phyloP scores from a whole-genome alignment of 345 rosid genomes.

The Eucalyptus grandis region DNA sequence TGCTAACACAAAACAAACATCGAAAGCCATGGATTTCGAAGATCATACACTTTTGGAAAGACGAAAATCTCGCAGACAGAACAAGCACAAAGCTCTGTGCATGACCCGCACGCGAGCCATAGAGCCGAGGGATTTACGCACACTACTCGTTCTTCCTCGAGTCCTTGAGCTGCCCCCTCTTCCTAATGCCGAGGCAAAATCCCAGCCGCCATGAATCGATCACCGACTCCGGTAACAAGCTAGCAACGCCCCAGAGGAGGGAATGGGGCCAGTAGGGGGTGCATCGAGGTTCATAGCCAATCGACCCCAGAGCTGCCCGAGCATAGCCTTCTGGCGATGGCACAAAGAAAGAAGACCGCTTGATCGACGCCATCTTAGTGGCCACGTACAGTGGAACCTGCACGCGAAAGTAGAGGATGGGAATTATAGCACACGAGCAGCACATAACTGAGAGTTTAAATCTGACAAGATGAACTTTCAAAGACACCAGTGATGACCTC shows the following conservation, averaged over 20 bases:
- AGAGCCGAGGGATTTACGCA: neutral
- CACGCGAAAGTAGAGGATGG: neutral
- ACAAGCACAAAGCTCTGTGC: neutral
- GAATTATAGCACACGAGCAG: neutral
- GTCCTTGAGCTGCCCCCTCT: constrained; percentile 55
- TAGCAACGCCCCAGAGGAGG: constrained; percentile 20
- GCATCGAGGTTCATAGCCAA: constrained; percentile 38
- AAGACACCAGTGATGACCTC: neutral
- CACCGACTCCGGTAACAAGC: constrained; percentile 8
- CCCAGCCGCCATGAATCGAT: constrained; percentile 25
- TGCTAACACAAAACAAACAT: neutral
- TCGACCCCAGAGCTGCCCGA: constrained; percentile 16
- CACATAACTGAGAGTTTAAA: neutral
- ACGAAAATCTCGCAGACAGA: neutral
- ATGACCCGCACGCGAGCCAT: neutral
- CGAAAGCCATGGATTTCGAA: neutral
- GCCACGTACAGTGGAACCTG: constrained; percentile 40
- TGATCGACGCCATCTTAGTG: constrained; percentile 42
- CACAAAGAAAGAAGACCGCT: constrained; percentile 28
- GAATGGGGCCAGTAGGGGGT: constrained; percentile 45
- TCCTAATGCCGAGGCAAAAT: constrained; percentile 24
- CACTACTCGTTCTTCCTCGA: constrained; percentile 47
- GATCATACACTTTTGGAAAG: neutral
- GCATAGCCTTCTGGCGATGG: constrained; percentile 35
- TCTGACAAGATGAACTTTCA: neutral